A percentile compares a stretch with the other conserved stretches of the same genome.
Evolutionary conservation across 352 stramenopile genomes (phyloP).

Genomic region (Peronospora tabacina): DNA sequence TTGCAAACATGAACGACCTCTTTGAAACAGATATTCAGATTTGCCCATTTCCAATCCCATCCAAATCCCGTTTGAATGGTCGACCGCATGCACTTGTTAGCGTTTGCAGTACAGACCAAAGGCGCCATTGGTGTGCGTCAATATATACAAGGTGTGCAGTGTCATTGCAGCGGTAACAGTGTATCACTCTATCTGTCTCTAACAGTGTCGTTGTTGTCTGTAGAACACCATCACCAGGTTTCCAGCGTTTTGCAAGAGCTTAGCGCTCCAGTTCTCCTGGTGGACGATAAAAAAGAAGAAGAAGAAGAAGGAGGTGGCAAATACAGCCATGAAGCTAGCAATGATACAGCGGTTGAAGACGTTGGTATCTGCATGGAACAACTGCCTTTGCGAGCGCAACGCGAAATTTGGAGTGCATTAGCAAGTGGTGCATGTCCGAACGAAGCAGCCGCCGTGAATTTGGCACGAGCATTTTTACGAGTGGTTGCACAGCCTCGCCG

Average conservation of each 20-base stretch:
- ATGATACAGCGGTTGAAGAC: slow-evolving; percentile 1
- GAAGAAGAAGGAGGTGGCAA: neutral
- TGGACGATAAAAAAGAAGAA: slow-evolving; percentile 2
- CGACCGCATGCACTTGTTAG: slow-evolving; percentile 22
- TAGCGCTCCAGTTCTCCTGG: slow-evolving; percentile 17
- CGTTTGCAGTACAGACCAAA: slow-evolving; percentile 29
- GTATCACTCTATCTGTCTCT: neutral
- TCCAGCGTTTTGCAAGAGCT: slow-evolving; percentile 31
- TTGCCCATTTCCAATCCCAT: neutral
- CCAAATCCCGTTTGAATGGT: neutral
- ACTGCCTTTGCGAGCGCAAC: slow-evolving; percentile 34
- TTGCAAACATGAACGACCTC: neutral
- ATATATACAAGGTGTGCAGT: slow-evolving; percentile 30
- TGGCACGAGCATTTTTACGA: slow-evolving; percentile 25
- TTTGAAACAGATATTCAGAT: neutral
- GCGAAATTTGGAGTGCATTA: slow-evolving; percentile 55
- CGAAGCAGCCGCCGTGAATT: slow-evolving; percentile 3
- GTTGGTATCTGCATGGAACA: slow-evolving; percentile 41
- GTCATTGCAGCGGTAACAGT: neutral
- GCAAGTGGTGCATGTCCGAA: slow-evolving; percentile 19
- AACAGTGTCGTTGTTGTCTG: neutral
- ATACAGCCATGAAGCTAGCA: neutral
- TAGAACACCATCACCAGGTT: slow-evolving; percentile 36
- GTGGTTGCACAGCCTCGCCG: slow-evolving; percentile 8
- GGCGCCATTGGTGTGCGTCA: slow-evolving; percentile 36